Evolutionary conservation across 805 yeast species (phyloP), one percentile per base, ranked within the genome.

Genomic region (Saturnispora dispora): DNA sequence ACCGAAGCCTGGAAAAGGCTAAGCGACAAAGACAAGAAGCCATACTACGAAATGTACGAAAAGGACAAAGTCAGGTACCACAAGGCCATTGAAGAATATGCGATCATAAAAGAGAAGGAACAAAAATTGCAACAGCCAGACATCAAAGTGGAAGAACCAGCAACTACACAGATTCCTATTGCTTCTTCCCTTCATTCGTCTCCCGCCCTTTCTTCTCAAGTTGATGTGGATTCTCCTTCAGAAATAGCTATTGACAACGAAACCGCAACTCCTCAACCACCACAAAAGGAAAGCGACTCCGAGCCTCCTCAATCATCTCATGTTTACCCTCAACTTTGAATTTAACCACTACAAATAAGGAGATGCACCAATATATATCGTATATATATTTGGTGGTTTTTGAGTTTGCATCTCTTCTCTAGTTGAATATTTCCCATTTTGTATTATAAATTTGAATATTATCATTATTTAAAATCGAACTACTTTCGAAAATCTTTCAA

Each of bases 1-100:
- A 81, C 95, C 1, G 96, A 87, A 55, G 82, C 84, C 4, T 90
- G 97, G 97, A 86, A 86, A 61, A 73, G 71, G 48, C 72, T 90
- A 58, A 78, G 74, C 52, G 84, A 81, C 37, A 85, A 81, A 28
- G 86, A 77, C 9, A 77, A 86, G 52, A 79, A 78, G 56, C 89
- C 90, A 3, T 90, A 79, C 64, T 81, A 80, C 60, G 82, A 84
- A 52, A 67, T 85, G 48, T 88, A 83, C 63, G 90, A 83, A 61
- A 85, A 83, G 48, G 96, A 88, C 58, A 80, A 83, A 60, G 76
- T 76, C 52, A 76, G 95, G 63, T 89, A 88, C 63, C 78, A 79
- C 49, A 75, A 72, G 47, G 95, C 88, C 61, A 80, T 88, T 83
- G 77, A 71, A 48, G 78, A 62, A 47, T 69, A 65, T 53, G 63